Evolutionary conservation across 768 basidiomycete genomes (phyloP).

Genomic region (Daedaleopsis sinensis): DNA sequence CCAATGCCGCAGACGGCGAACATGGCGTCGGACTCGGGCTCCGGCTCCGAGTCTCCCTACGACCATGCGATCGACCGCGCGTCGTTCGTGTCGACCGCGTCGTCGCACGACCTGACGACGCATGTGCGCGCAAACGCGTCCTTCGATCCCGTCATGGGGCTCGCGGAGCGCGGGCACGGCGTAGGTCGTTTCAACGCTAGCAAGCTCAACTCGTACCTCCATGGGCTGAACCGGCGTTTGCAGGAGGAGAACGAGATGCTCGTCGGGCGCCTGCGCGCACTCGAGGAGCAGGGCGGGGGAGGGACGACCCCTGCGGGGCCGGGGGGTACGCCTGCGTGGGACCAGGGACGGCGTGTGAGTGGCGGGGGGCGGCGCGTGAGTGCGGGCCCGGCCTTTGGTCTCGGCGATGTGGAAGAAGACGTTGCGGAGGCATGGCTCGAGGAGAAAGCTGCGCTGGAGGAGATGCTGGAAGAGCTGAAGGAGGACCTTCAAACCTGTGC

Average conservation of each 20-base stretch:
- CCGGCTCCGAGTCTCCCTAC: constrained; percentile 37
- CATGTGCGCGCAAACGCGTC: constrained; percentile 83
- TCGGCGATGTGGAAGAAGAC: constrained; percentile 70
- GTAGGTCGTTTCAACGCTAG: constrained; percentile 82
- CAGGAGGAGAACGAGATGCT: constrained; percentile 85
- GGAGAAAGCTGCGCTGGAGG: constrained; percentile 61
- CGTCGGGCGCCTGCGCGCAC: constrained; percentile 50
- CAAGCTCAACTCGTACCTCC: constrained; percentile 85
- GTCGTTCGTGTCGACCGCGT: constrained; percentile 81
- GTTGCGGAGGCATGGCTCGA: constrained; percentile 69
- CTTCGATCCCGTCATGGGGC: constrained; percentile 82
- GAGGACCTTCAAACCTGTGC: constrained; percentile 40
- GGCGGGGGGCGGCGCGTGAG: constrained; percentile 51
- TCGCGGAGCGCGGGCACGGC: constrained; percentile 65
- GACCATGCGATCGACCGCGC: constrained; percentile 57
- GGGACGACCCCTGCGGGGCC: neutral
- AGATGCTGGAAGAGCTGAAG: constrained; percentile 35
- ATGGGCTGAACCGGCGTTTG: constrained; percentile 79
- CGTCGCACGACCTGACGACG: constrained; percentile 86
- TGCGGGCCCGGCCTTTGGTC: constrained; percentile 45
- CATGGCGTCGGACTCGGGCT: constrained; percentile 27
- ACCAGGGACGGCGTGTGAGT: constrained; percentile 37
- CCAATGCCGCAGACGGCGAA: constrained; percentile 60
- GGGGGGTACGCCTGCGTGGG: neutral
- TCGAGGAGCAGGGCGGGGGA: constrained; percentile 48